These are phyloP conservation scores for Ophiocordyceps camponoti-floridani DNA, from an alignment of 2,329 filamentous ascomycete genomes.

Conservation along the genomic window DNA sequence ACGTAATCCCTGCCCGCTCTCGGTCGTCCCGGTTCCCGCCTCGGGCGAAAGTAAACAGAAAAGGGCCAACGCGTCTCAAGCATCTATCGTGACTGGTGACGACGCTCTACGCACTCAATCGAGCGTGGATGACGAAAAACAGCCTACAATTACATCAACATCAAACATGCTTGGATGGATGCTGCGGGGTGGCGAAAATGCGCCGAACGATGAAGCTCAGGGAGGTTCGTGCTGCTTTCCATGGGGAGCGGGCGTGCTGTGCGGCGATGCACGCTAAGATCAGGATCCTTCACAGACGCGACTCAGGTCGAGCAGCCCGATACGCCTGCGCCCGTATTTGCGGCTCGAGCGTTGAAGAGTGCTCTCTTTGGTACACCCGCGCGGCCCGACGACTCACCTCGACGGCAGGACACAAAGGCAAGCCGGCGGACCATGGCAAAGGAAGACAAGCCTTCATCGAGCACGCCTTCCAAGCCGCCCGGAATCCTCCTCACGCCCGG, in stretches of 20 bases:
- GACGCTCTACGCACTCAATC: neutral
- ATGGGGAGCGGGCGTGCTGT: neutral
- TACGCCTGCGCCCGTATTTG: conserved; percentile 49
- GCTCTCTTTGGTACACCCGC: conserved; percentile 44
- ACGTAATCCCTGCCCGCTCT: neutral
- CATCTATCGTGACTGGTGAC: neutral
- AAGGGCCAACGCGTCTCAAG: too few species aligned
- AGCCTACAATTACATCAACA: neutral
- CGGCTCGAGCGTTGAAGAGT: conserved; percentile 44
- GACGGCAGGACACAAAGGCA: neutral
- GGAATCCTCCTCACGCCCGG: conserved; percentile 49
- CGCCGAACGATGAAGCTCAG: conserved; percentile 13
- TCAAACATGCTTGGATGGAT: conserved; percentile 42
- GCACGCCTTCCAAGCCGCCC: conserved; percentile 30
- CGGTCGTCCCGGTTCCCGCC: neutral
- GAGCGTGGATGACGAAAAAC: neutral
- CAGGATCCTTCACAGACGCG: conserved; percentile 12
- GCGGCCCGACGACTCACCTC: conserved; percentile 16
- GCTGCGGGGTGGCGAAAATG: conserved; percentile 26
- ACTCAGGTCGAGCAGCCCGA: conserved; percentile 39
- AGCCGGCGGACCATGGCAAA: conserved; percentile 2
- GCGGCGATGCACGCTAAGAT: neutral
- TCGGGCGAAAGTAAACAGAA: neutral
- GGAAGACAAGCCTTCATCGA: conserved; percentile 11
- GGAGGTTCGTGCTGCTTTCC: conserved; percentile 1